A percentile compares a stretch with the other conserved stretches of the same genome.
These are phyloP conservation scores for Thalia dealbata DNA, from an alignment of 176 grass and related monocot species.

Conservation along the genomic window DNA sequence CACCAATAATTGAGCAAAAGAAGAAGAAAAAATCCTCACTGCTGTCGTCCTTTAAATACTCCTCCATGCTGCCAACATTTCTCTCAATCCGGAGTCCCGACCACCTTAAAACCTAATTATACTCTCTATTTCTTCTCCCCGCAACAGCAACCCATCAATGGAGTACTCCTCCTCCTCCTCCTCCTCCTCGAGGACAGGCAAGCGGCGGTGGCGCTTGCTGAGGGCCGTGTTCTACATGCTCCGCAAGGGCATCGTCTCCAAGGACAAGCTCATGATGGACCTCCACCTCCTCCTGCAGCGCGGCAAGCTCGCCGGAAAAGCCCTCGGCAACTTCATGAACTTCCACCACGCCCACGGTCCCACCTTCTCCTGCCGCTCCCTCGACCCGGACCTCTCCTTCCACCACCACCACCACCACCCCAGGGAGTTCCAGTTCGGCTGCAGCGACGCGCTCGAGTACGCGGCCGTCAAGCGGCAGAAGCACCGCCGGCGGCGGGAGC, in stretches of 20 bases:
- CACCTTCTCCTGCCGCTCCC: conserved; percentile 25
- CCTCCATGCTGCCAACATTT: no score
- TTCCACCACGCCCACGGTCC: conserved; percentile 22
- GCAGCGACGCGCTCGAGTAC: conserved; percentile 65
- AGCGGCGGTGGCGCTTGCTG: conserved; percentile 52
- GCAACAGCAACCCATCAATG: background rate
- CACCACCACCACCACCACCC: conserved; percentile 29
- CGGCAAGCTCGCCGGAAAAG: conserved; percentile 71
- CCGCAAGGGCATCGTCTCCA: conserved; percentile 60
- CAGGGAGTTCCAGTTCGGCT: conserved; percentile 85
- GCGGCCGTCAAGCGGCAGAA: conserved; percentile 21
- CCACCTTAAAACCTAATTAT: no score
- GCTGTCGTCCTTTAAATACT: background rate
- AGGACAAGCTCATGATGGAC: conserved; percentile 65
- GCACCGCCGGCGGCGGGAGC: conserved; percentile 19
- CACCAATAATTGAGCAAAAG: background rate
- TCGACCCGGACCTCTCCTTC: conserved; percentile 31
- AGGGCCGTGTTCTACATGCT: conserved; percentile 77
- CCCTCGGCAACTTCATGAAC: conserved; percentile 46
- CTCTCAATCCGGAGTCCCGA: no score
- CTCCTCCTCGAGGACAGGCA: conserved; percentile 24
- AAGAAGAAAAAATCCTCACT: background rate
- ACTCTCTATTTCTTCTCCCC: no score
- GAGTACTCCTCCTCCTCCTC: no score
- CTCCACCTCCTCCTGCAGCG: conserved; percentile 58